Evolutionary conservation across 768 basidiomycete species (phyloP).

Genomic region (Termitomyces bulborhizus): DNA sequence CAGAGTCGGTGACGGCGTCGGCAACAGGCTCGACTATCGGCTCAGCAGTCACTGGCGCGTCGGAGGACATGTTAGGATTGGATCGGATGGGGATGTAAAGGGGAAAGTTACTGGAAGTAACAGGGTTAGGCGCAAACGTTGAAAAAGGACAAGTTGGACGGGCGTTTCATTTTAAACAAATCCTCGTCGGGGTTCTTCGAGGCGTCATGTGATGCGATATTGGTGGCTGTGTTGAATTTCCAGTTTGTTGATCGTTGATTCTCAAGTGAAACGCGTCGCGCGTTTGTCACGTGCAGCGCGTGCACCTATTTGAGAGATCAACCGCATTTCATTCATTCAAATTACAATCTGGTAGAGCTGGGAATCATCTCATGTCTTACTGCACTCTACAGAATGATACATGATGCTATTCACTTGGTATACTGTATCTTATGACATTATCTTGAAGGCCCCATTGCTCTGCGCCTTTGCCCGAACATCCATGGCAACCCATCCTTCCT

Average conservation of each 20-base stretch:
- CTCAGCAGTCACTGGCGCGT: slow-evolving; percentile 17
- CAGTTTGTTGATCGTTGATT: slow-evolving; percentile 29
- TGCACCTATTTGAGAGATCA: slow-evolving; percentile 1
- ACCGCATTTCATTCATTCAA: neutral
- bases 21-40: slow-evolving; percentile 11
- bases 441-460: slow-evolving; percentile 62
- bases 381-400: neutral
- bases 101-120: neutral
- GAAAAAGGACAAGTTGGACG: slow-evolving; percentile 12
- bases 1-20: slow-evolving; percentile 5
- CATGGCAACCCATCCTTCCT: slow-evolving; percentile 41
- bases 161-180: slow-evolving; percentile 25
- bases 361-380: neutral
- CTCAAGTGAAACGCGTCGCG: slow-evolving; percentile 10
- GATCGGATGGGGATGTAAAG: neutral
- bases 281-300: slow-evolving; percentile 18
- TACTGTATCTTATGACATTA: slow-evolving; percentile 14
- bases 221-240: slow-evolving; percentile 36
- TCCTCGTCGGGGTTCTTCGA: slow-evolving; percentile 5
- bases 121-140: slow-evolving; percentile 14
- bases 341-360: too few relatives aligned
- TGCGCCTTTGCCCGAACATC: slow-evolving; percentile 42
- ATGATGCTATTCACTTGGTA: neutral
- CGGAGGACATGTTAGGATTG: slow-evolving; percentile 20
- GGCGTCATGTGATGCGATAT: slow-evolving; percentile 18